phyloP scores from a whole-genome alignment of 2,329 filamentous ascomycete genomes.

The Tolypocladium pustulatum region DNA sequence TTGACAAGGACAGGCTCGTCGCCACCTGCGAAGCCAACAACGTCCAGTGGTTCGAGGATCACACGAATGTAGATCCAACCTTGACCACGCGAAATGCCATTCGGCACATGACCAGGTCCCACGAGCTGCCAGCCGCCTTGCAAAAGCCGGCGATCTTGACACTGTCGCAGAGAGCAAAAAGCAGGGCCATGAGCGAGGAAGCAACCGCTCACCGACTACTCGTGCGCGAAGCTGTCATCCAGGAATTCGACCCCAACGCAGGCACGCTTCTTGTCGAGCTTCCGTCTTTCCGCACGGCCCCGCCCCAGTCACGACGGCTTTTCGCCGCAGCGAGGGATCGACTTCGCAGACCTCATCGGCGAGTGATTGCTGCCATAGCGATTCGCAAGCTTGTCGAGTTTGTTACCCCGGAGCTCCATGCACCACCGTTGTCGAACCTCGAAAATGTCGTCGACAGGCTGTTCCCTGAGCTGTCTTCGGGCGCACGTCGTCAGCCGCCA shows the following conservation, averaged over 20 bases:
- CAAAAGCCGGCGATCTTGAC: conserved; percentile 52
- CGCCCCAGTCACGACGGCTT: conserved; percentile 5
- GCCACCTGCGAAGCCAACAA: conserved; percentile 60
- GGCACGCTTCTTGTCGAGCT: conserved; percentile 38
- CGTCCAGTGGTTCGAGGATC: conserved; percentile 73
- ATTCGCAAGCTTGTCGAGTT: conserved; percentile 38
- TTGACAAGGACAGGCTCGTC: conserved; percentile 63
- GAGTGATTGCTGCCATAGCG: conserved; percentile 33
- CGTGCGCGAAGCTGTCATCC: conserved; percentile 31
- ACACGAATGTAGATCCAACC: conserved; percentile 68
- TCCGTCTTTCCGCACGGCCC: conserved; percentile 19
- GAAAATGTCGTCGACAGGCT: conserved; percentile 34
- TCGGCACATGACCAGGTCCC: conserved; percentile 49
- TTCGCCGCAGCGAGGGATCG: conserved; percentile 13
- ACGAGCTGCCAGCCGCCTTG: conserved; percentile 59
- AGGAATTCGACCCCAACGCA: conserved; percentile 33
- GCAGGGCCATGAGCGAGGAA: conserved; percentile 32
- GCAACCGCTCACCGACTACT: conserved; percentile 45
- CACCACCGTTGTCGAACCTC: conserved; percentile 31
- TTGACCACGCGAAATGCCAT: conserved; percentile 76
- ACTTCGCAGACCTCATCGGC: conserved; percentile 23
- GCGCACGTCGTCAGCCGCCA: conserved; percentile 7
- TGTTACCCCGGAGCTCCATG: conserved; percentile 36
- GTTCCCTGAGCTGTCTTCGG: conserved; percentile 31
- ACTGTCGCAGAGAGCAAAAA: conserved; percentile 43